Evolutionary conservation across 345 rosid species (phyloP).

Genomic region (Cardamine occulta): DNA sequence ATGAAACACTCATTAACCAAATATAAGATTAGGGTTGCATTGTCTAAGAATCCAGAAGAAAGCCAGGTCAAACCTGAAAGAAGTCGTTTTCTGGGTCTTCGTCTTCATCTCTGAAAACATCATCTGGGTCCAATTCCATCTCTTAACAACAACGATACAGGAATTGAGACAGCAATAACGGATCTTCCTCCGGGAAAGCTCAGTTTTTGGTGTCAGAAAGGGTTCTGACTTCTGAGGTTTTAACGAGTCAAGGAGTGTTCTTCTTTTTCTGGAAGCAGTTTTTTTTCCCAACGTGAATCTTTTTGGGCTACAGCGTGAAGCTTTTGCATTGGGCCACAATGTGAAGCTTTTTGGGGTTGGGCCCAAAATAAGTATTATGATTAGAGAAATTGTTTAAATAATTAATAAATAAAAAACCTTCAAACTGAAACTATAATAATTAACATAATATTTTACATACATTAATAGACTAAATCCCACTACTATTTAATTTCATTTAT

Average conservation of each 20-base stretch:
- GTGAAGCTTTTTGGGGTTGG: background rate
- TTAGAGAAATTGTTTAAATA: background rate
- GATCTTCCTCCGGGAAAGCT: background rate
- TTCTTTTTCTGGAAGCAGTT: background rate
- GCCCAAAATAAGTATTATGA: constrained; percentile 2
- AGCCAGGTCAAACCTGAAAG: constrained; percentile 51
- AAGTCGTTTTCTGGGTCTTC: constrained; percentile 68
- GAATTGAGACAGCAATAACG: background rate
- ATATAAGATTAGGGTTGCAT: constrained; percentile 8
- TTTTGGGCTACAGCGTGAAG: background rate
- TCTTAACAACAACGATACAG: constrained; percentile 7
- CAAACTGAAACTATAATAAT: background rate
- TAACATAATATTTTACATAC: background rate
- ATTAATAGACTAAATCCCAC: background rate
- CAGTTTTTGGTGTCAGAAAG: background rate
- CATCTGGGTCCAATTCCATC: constrained; percentile 88
- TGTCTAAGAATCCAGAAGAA: background rate
- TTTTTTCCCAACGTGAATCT: background rate
- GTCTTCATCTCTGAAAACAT: constrained; percentile 87
- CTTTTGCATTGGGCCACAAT: background rate
- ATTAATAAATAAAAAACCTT: background rate
- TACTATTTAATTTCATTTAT: background rate
- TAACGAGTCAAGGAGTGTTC: background rate
- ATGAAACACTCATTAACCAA: constrained; percentile 2
- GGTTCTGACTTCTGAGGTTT: background rate